These are phyloP conservation scores for Mercurialis annua DNA, from an alignment of 345 rosid genomes.

Conservation along the genomic window DNA sequence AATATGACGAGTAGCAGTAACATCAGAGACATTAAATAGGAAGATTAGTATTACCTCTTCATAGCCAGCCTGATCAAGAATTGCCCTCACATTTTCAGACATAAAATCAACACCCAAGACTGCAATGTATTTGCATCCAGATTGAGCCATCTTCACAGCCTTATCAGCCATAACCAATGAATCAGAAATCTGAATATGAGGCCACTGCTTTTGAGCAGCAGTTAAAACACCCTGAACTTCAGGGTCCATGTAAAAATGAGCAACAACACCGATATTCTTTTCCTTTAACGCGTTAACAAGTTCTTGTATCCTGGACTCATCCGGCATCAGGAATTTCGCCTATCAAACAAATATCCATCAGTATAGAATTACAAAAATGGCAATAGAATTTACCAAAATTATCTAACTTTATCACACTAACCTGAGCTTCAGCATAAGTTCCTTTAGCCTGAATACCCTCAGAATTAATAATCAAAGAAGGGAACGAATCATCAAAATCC, in stretches of 20 bases:
- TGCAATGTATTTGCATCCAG: slow-evolving; percentile 81
- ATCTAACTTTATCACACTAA: neutral
- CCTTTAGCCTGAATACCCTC: slow-evolving; percentile 74
- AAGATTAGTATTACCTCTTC: slow-evolving; percentile 43
- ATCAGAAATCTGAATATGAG: slow-evolving; percentile 88
- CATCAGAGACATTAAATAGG: neutral
- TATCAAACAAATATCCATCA: slow-evolving; percentile 12
- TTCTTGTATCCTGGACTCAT: slow-evolving; percentile 58
- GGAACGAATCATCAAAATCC: slow-evolving; percentile 72
- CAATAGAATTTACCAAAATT: neutral
- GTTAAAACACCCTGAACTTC: slow-evolving; percentile 97
- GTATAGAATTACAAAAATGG: no score
- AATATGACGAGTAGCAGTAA: neutral
- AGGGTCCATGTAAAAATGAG: slow-evolving; percentile 98
- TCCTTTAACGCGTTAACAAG: slow-evolving; percentile 69
- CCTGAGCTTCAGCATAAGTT: slow-evolving; percentile 95
- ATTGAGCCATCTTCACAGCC: slow-evolving; percentile 90
- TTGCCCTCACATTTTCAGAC: slow-evolving; percentile 96
- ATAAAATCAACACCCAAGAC: slow-evolving; percentile 97
- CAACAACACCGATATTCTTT: slow-evolving; percentile 87
- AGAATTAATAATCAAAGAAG: slow-evolving; percentile 61
- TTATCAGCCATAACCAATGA: slow-evolving; percentile 96
- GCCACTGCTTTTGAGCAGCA: slow-evolving; percentile 89
- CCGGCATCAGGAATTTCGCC: slow-evolving; percentile 79
- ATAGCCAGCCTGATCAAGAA: slow-evolving; percentile 93